These are phyloP conservation scores for Arthrobotrys megalospora DNA, from an alignment of 2,329 filamentous ascomycete genomes.

Conservation along the genomic window DNA sequence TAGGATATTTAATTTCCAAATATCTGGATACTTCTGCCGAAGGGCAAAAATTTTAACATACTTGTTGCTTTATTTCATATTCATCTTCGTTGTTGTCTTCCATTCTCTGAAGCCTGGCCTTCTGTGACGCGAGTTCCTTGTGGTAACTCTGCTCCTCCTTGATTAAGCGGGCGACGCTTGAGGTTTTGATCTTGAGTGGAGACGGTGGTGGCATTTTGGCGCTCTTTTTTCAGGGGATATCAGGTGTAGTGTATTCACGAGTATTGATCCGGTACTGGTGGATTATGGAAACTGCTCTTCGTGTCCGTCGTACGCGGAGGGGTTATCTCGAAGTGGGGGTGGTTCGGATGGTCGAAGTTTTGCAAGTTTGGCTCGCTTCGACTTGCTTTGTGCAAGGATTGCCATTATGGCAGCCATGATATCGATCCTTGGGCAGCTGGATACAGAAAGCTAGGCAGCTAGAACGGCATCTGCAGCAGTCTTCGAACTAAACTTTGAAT, in stretches of 20 bases:
- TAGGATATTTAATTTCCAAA: neutral
- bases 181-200: slow-evolving; percentile 82
- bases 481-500: too few relatives aligned
- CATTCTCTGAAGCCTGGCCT: slow-evolving; percentile 79
- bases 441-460: too few relatives aligned
- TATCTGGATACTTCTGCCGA: neutral
- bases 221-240: neutral
- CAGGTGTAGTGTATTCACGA: neutral
- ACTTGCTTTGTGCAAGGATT: slow-evolving; percentile 20
- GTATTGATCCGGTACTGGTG: neutral
- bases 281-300: neutral
- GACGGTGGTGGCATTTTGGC: slow-evolving; percentile 81
- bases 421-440: neutral
- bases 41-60: slow-evolving; percentile 73
- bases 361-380: slow-evolving; percentile 42
- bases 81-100: slow-evolving; percentile 73
- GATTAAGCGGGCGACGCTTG: slow-evolving; percentile 84
- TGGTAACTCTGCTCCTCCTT: slow-evolving; percentile 94
- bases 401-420: neutral
- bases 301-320: slow-evolving; percentile 5
- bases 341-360: slow-evolving; percentile 1
- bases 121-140: slow-evolving; percentile 83
- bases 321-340: slow-evolving; percentile 38
- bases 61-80: slow-evolving; percentile 91
- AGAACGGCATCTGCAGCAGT: too few relatives aligned